Evolutionary conservation across 139 green algal species (phyloP).

Genomic region (Trebouxia sp.): DNA sequence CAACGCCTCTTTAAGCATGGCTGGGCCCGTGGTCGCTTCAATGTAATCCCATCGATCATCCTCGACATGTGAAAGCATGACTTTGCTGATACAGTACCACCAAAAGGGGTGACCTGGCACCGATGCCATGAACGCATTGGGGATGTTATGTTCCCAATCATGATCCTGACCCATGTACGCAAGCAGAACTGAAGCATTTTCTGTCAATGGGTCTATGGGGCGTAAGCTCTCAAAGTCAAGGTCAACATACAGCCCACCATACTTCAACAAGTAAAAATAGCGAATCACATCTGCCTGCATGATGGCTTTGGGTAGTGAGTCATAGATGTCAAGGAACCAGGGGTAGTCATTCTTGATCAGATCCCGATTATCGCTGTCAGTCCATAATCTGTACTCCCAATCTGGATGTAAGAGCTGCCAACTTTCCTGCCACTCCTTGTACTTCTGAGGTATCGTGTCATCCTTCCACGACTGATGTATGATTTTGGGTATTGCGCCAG

Average conservation of each 20-base stretch:
- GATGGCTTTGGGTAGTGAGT: conserved; percentile 36
- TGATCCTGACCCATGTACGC: conserved; percentile 36
- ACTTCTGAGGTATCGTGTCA: conserved; percentile 35
- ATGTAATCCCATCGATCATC: conserved; percentile 23
- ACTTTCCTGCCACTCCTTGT: conserved; percentile 35
- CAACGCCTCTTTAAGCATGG: conserved; percentile 24
- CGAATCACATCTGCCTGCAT: conserved; percentile 34
- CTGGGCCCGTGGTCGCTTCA: conserved; percentile 32
- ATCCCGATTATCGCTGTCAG: conserved; percentile 38
- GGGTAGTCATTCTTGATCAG: conserved; percentile 40
- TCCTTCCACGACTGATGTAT: conserved; percentile 50
- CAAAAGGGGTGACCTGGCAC: conserved; percentile 37
- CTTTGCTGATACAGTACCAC: conserved; percentile 23
- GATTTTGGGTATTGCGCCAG: conserved; percentile 23
- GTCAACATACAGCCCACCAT: conserved; percentile 42
- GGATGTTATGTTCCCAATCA: conserved; percentile 40
- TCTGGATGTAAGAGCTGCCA: conserved; percentile 34
- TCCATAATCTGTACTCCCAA: conserved; percentile 48
- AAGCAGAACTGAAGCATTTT: conserved; percentile 24
- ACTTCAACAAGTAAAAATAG: conserved; percentile 37
- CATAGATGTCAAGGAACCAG: conserved; percentile 40
- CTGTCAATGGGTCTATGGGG: conserved; percentile 29
- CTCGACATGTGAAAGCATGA: conserved; percentile 17
- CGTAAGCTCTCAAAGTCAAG: conserved; percentile 41
- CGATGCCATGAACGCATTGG: conserved; percentile 48